A percentile compares a stretch with the other conserved stretches of the same genome.
Evolutionary conservation across 768 basidiomycete species (phyloP).

Genomic region (Pleurotus tuber-regium): DNA sequence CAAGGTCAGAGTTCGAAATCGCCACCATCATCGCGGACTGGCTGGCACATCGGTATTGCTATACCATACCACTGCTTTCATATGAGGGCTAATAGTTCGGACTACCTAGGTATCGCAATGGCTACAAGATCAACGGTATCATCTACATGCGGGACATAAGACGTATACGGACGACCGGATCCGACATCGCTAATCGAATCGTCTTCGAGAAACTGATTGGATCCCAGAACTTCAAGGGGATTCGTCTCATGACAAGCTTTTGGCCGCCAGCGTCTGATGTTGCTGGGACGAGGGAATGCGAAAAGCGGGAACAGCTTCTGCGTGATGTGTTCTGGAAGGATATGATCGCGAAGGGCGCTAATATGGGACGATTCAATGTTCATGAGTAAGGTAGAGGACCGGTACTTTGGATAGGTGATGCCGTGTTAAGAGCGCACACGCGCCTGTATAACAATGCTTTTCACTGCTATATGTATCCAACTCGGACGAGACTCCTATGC

Average conservation of each 20-base stretch:
- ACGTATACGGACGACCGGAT: conserved; percentile 33
- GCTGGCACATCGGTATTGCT: conserved; percentile 20
- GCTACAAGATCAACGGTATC: conserved; percentile 27
- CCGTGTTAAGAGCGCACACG: too few relatives aligned
- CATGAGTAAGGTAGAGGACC: too few relatives aligned
- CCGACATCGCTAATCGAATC: conserved; percentile 28
- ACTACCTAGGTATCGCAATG: conserved; percentile 20
- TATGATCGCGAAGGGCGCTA: conserved; percentile 24
- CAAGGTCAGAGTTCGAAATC: conserved; percentile 30
- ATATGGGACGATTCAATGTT: conserved; percentile 19
- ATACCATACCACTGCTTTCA: neutral
- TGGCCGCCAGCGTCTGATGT: neutral
- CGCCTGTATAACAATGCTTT: too few relatives aligned
- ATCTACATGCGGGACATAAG: conserved; percentile 40
- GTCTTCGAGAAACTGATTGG: conserved; percentile 29
- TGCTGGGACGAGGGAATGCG: conserved; percentile 14
- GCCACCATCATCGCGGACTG: conserved; percentile 36
- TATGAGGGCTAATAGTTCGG: neutral
- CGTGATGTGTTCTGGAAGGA: conserved; percentile 27
- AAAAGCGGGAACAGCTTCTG: conserved; percentile 27
- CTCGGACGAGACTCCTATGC: too few relatives aligned
- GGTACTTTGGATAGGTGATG: too few relatives aligned
- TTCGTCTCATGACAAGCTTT: conserved; percentile 31
- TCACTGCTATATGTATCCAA: too few relatives aligned
- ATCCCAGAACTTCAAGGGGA: conserved; percentile 23